phyloP scores from a whole-genome alignment of 2,329 filamentous ascomycete genomes.

The Ophiostoma triangulosporum region DNA sequence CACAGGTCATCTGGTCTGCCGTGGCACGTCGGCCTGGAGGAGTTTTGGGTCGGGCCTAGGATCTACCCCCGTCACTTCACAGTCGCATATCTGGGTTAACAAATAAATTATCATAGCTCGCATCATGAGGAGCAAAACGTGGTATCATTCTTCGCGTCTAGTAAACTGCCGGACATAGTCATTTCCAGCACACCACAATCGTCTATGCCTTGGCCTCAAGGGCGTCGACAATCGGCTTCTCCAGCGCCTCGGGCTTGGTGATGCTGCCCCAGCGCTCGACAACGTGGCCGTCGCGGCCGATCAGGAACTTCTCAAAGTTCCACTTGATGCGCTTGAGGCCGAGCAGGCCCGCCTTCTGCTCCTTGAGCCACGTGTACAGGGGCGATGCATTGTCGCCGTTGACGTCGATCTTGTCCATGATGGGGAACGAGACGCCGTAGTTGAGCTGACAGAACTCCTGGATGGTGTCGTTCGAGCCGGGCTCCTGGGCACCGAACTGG shows the following conservation, averaged over 20 bases:
- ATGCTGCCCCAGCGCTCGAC: constrained; percentile 76
- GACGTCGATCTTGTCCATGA: constrained; percentile 85
- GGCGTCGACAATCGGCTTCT: constrained; percentile 63
- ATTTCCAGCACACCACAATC: not conserved
- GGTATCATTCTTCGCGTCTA: too few species aligned
- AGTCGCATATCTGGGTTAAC: too few species aligned
- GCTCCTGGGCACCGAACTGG: constrained; percentile 88
- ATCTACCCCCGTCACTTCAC: too few species aligned
- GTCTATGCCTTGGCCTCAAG: constrained; percentile 29
- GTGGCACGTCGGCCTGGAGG: too few species aligned
- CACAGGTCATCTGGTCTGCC: too few species aligned
- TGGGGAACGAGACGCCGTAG: constrained; percentile 85
- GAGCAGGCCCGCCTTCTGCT: constrained; percentile 64
- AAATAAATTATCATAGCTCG: too few species aligned
- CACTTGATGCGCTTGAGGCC: constrained; percentile 91
- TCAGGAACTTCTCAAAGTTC: constrained; percentile 99
- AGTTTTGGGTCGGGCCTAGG: too few species aligned
- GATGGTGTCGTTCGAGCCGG: constrained; percentile 68
- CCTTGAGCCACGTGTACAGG: constrained; percentile 64
- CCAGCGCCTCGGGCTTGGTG: constrained; percentile 71
- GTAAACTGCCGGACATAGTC: too few species aligned
- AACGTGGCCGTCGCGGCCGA: constrained; percentile 75
- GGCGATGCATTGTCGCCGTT: constrained; percentile 75
- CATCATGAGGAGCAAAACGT: too few species aligned
- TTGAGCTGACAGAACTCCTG: constrained; percentile 81